Conservation (phyloP, 1,284 basidiomycete species). For the Ustilago nuda region DNA sequence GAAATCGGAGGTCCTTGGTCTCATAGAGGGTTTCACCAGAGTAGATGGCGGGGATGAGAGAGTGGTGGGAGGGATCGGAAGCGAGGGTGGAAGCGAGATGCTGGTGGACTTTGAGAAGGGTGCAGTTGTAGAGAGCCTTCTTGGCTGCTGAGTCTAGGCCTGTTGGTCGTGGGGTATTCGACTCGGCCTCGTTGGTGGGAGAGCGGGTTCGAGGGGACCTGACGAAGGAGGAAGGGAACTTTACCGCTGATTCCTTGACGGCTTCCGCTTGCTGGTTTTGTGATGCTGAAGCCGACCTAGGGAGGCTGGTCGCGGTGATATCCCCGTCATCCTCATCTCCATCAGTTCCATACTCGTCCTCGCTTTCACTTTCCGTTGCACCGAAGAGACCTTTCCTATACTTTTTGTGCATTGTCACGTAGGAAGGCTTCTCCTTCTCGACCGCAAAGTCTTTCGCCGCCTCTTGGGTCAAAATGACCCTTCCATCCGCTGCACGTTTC, state of each 20-base stretch:
- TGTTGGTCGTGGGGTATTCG: constrained; percentile 1
- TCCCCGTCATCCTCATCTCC: constrained; percentile 15
- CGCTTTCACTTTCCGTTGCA: constrained; percentile 38
- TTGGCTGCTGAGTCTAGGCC: constrained; percentile 57
- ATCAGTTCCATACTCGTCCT: constrained; percentile 59
- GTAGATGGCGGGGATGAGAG: constrained; percentile 32
- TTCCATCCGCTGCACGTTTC: constrained; percentile 26
- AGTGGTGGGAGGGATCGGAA: constrained; percentile 21
- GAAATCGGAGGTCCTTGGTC: constrained; percentile 50
- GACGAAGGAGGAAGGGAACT: constrained; percentile 40
- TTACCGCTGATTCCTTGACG: neutral
- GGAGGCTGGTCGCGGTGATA: neutral
- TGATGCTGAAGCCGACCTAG: neutral
- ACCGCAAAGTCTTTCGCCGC: constrained; percentile 25
- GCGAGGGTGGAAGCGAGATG: constrained; percentile 44
- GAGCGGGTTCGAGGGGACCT: constrained; percentile 22
- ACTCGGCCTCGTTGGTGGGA: constrained; percentile 12
- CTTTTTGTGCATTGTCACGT: constrained; percentile 21
- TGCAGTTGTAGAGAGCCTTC: constrained; percentile 61
- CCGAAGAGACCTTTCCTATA: constrained; percentile 41
- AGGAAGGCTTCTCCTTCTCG: constrained; percentile 15
- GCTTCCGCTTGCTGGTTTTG: neutral
- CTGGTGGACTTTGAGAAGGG: constrained; percentile 60
- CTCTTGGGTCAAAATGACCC: constrained; percentile 33
- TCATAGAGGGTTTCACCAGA: constrained; percentile 22